A percentile compares a stretch with the other conserved stretches of the same genome.
Conservation (phyloP, 768 basidiomycete genomes). For the Suillus plorans region DNA sequence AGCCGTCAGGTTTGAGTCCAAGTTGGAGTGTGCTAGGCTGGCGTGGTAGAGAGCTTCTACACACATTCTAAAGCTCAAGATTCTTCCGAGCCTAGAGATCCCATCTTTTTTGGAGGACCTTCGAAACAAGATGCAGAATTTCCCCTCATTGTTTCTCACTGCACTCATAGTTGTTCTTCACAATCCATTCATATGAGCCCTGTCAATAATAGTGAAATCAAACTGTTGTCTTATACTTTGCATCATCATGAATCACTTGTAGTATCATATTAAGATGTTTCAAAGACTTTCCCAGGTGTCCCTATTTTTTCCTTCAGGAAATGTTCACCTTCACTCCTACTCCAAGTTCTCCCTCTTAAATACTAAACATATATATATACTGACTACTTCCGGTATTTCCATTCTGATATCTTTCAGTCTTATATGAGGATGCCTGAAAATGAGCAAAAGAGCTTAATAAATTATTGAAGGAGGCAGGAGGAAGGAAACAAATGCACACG, state of each 20-base stretch:
- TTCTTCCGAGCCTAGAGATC: not conserved
- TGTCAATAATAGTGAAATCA: not conserved
- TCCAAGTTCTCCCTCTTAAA: not conserved
- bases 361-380: not conserved
- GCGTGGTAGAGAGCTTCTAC: constrained; percentile 1
- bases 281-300: not conserved
- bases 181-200: constrained; percentile 2
- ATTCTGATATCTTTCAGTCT: too few species aligned
- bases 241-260: not conserved
- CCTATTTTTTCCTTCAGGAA: not conserved
- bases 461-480: too few species aligned
- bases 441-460: too few species aligned
- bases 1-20: too few species aligned
- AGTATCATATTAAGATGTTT: not conserved
- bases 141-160: too few species aligned
- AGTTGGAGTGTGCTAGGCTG: not conserved
- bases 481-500: too few species aligned
- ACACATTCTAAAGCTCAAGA: not conserved
- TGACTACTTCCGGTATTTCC: too few species aligned
- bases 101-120: not conserved
- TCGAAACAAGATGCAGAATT: not conserved
- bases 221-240: not conserved
- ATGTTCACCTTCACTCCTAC: not conserved
- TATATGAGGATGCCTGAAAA: too few species aligned
- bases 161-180: not conserved